Evolutionary conservation across 2,329 filamentous ascomycete species (phyloP).

Genomic region (Dothistroma pini): DNA sequence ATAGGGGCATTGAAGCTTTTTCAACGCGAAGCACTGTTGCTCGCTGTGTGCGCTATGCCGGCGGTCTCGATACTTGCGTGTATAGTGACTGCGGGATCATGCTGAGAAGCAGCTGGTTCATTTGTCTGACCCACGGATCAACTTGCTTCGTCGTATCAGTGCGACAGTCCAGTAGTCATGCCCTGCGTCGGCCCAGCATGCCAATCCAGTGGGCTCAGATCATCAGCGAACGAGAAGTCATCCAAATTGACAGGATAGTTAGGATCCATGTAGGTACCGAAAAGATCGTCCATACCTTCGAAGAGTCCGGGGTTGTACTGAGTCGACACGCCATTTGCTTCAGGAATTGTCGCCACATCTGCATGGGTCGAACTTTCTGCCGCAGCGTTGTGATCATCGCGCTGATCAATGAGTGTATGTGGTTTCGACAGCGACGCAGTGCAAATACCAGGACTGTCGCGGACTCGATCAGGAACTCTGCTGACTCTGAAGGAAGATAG

Average conservation of each 20-base stretch:
- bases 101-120: not conserved
- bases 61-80: too few relatives aligned
- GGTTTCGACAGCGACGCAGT: conserved; percentile 21
- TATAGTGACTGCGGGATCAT: too few relatives aligned
- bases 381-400: conserved; percentile 1
- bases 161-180: not conserved
- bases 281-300: conserved; percentile 35
- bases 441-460: conserved; percentile 19
- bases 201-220: conserved; percentile 27
- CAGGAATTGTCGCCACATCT: not conserved
- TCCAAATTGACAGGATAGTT: conserved; percentile 35
- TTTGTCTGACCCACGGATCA: not conserved
- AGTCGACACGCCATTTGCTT: not conserved
- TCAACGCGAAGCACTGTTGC: too few relatives aligned
- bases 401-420: conserved; percentile 20
- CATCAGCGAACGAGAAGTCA: conserved; percentile 33
- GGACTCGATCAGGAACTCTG: conserved; percentile 9
- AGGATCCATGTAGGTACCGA: conserved; percentile 34
- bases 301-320: conserved; percentile 23
- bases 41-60: too few relatives aligned
- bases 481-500: conserved; percentile 29
- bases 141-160: not conserved
- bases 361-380: conserved; percentile 7
- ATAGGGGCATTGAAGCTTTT: too few relatives aligned
- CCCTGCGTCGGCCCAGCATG: conserved; percentile 12